Evolutionary conservation across 129 eudicot genomes (phyloP).

Genomic region (Cynara cardunculus): DNA sequence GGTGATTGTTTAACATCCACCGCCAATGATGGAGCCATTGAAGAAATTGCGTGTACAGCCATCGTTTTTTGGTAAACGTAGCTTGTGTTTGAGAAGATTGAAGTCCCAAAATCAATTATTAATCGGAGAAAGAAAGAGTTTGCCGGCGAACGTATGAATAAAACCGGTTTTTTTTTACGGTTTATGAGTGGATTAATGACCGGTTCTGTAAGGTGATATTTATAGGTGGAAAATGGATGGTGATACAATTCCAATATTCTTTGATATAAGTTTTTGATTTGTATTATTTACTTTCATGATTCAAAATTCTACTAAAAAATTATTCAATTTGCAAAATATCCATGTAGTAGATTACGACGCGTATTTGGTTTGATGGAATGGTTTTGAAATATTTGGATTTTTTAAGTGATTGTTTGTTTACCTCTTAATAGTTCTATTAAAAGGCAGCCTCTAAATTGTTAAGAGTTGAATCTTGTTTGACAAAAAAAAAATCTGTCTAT

Average conservation of each 20-base stretch:
- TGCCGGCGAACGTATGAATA: neutral
- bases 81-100: neutral
- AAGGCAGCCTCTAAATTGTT: too few relatives aligned
- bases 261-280: neutral
- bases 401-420: too few relatives aligned
- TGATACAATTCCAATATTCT: neutral
- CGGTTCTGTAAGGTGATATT: neutral
- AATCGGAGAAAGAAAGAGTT: neutral
- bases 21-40: conserved; percentile 38
- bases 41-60: neutral
- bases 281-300: too few relatives aligned
- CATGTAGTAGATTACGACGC: too few relatives aligned
- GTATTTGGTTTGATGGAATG: too few relatives aligned
- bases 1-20: conserved; percentile 37
- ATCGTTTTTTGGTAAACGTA: neutral
- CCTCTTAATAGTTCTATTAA: too few relatives aligned
- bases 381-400: too few relatives aligned
- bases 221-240: neutral
- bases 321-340: too few relatives aligned
- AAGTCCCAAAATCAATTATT: neutral
- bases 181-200: neutral
- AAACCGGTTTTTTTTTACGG: neutral
- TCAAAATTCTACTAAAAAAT: too few relatives aligned
- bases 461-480: too few relatives aligned
- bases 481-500: too few relatives aligned